phyloP scores from a whole-genome alignment of 1,139 yeast genomes.

The Suhomyces bribrorum region DNA sequence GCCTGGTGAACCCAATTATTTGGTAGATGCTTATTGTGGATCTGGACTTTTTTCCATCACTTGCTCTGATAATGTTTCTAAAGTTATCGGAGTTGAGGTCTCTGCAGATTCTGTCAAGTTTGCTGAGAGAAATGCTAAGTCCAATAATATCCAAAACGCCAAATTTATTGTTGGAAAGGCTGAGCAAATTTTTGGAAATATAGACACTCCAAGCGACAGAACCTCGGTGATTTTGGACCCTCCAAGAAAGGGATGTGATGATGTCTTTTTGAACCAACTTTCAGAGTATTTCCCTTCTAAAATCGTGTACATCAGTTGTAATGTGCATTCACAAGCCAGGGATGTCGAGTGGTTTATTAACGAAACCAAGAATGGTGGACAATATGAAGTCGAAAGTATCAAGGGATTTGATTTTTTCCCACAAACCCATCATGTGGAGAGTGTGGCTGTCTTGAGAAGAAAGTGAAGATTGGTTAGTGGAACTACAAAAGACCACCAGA shows the following conservation, averaged over 20 bases:
- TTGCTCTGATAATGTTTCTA: constrained; percentile 74
- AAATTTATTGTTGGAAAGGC: constrained; percentile 90
- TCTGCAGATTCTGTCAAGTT: constrained; percentile 88
- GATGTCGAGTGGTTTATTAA: constrained; percentile 83
- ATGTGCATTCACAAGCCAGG: constrained; percentile 96
- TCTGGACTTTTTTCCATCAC: constrained; percentile 91
- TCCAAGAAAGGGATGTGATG: constrained; percentile 96
- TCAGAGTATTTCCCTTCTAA: constrained; percentile 80
- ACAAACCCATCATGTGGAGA: constrained; percentile 96
- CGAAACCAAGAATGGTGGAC: constrained; percentile 59
- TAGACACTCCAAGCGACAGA: constrained; percentile 64
- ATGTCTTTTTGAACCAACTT: constrained; percentile 79
- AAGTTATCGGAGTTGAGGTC: constrained; percentile 91
- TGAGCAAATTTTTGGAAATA: constrained; percentile 79
- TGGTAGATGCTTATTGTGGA: constrained; percentile 97
- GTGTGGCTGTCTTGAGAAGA: constrained; percentile 73
- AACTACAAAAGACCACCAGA: too few relatives aligned
- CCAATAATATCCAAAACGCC: constrained; percentile 75
- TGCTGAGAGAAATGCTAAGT: constrained; percentile 78
- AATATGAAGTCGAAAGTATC: constrained; percentile 74
- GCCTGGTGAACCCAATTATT: constrained; percentile 51
- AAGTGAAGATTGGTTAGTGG: too few relatives aligned
- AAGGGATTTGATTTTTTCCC: constrained; percentile 98
- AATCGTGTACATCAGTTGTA: constrained; percentile 91
- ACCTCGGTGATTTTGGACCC: constrained; percentile 95